These are phyloP conservation scores for Echria macrotheca DNA, from an alignment of 495 filamentous ascomycete species.

Conservation along the genomic window DNA sequence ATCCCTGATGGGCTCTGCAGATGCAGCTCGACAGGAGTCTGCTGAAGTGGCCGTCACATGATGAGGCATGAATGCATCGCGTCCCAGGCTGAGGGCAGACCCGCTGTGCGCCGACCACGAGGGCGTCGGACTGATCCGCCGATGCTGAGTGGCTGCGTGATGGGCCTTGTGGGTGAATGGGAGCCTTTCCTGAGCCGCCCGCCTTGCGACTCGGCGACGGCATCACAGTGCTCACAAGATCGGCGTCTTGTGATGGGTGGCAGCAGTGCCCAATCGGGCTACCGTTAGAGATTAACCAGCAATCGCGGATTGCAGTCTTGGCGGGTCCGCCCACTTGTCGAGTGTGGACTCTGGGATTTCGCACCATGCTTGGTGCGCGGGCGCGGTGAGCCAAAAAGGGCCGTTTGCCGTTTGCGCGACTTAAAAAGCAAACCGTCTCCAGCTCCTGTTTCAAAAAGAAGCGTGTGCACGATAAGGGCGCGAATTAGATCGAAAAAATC, in stretches of 20 bases:
- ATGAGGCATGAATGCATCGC: conserved; percentile 22
- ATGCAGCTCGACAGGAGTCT: background rate
- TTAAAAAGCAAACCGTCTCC: background rate
- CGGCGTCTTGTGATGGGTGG: conserved; percentile 8
- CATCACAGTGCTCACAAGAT: conserved; percentile 12
- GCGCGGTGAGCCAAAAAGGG: background rate
- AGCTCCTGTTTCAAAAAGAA: conserved; percentile 3
- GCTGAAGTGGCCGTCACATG: conserved; percentile 25
- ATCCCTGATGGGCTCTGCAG: background rate
- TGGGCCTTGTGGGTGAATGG: conserved; percentile 17
- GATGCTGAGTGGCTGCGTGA: conserved; percentile 13
- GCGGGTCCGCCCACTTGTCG: background rate
- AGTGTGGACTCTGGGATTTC: background rate
- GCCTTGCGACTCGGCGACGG: conserved; percentile 3
- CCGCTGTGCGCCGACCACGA: background rate
- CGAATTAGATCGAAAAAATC: background rate
- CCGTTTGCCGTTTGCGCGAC: background rate
- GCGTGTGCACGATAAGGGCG: conserved; percentile 6
- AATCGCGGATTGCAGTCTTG: background rate
- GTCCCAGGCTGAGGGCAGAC: conserved; percentile 7
- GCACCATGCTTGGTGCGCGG: background rate
- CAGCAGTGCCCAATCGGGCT: conserved; percentile 11
- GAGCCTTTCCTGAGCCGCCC: conserved; percentile 18
- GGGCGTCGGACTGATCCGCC: background rate
- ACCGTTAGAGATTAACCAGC: conserved; percentile 1